Evolutionary conservation across 768 basidiomycete species (phyloP), one percentile per base, ranked within the genome.

Genomic region (Pisolithus tinctorius): DNA sequence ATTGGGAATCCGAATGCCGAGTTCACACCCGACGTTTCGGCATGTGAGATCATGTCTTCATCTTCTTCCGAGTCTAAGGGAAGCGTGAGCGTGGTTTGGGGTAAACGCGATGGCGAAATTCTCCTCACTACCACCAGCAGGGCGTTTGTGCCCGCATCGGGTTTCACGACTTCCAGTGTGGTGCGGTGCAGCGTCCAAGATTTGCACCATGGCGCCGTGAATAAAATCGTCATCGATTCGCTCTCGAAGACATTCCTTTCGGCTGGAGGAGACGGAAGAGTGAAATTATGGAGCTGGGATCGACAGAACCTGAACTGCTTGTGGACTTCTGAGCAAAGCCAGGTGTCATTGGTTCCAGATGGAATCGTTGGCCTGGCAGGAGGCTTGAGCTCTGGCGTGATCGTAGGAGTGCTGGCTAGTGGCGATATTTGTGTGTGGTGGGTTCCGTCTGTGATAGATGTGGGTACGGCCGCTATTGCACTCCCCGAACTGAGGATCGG

Each of bases 1-100:
- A 75, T 81, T 47, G 84, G 84, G 4, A 88, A 89, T 58, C 86
- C 85, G 4, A 88, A 88, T 57, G 77, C 78, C 11, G 86, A 89
- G 58, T 84, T 89, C 54, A 74, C 78, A 1, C 85, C 86, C 2
- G 74, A 88, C 47, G 74, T 88, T 10, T 79, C 83, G 13, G 63
- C 74, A 0, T 84, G 83, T 53, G 68, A 73, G 4, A 66, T 89
- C 23, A 34, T 34, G 11, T 14, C 34, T 34, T 34, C 34, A 13
- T 7, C 27, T 29, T 59, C 75, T 16, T 83, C 86, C 0, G 78
- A 80, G 25, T 20, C 4, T 17, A 83, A 84, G 4, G 78, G 79
- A 4, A 82, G 82, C 0, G 87, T 79, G 9, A 81, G 79, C 49
- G 72, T 87, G 11, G 68, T 80, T 6, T 92, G 89, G 90, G 90